Conservation (phyloP, 179 eudicot genomes). For the Carnegiea gigantea region DNA sequence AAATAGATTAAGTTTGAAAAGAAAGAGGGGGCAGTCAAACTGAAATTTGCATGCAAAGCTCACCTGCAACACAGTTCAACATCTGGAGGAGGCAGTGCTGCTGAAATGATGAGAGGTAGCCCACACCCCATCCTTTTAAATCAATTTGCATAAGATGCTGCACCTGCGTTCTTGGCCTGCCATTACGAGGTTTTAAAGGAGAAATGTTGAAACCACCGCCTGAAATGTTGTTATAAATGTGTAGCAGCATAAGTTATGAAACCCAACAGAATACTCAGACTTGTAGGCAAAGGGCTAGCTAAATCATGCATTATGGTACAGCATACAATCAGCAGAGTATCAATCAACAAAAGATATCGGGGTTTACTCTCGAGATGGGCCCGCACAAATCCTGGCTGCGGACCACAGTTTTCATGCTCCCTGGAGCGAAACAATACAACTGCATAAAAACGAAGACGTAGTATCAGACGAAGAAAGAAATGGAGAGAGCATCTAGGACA, state of each 20-base stretch:
- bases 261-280: constrained; percentile 8
- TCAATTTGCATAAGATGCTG: constrained; percentile 99
- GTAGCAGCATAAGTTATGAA: neutral
- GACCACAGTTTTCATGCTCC: constrained; percentile 92
- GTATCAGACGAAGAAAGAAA: constrained; percentile 11
- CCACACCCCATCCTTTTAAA: constrained; percentile 98
- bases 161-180: constrained; percentile 93
- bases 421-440: constrained; percentile 96
- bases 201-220: constrained; percentile 99
- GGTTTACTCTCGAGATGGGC: constrained; percentile 94
- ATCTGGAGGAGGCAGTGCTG: constrained; percentile 95
- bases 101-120: constrained; percentile 84
- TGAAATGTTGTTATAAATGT: constrained; percentile 26
- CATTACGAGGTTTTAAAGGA: constrained; percentile 82
- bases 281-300: neutral
- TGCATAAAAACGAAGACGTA: constrained; percentile 43
- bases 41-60: constrained; percentile 16
- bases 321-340: neutral
- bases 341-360: constrained; percentile 22
- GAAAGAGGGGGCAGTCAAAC: neutral
- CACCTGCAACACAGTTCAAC: constrained; percentile 97
- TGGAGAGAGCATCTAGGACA: constrained; percentile 12
- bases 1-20: neutral
- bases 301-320: constrained; percentile 3
- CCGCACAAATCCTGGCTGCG: constrained; percentile 98